These are phyloP conservation scores for Paraconiothyrium brasiliense DNA, from an alignment of 2,329 filamentous ascomycete species.

Conservation along the genomic window DNA sequence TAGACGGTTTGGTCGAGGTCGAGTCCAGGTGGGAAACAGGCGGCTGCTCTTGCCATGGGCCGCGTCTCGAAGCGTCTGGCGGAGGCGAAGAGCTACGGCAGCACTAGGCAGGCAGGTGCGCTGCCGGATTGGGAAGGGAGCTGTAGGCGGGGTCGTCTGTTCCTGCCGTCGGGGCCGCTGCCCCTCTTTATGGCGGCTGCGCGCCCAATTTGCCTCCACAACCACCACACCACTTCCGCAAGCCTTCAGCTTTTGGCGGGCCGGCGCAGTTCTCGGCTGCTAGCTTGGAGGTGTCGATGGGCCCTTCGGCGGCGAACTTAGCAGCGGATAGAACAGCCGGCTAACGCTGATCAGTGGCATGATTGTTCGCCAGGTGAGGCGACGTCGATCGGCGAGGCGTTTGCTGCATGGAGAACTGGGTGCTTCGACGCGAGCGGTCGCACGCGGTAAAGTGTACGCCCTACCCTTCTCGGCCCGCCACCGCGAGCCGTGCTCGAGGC, in stretches of 20 bases:
- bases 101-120: constrained; percentile 9
- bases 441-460: constrained; percentile 15
- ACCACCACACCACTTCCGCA: not conserved
- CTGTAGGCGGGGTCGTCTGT: constrained; percentile 13
- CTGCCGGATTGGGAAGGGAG: constrained; percentile 14
- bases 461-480: constrained; percentile 1
- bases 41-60: not conserved
- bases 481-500: constrained; percentile 10
- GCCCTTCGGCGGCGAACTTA: constrained; percentile 6
- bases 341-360: constrained; percentile 37
- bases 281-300: not conserved
- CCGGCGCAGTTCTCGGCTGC: not conserved
- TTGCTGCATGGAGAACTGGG: constrained; percentile 16
- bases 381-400: constrained; percentile 18
- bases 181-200: not conserved
- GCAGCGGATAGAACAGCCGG: constrained; percentile 17
- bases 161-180: constrained; percentile 1
- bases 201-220: not conserved
- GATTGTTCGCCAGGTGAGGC: constrained; percentile 31
- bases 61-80: not conserved
- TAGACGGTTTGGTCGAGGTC: not conserved
- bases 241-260: constrained; percentile 7
- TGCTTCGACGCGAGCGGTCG: constrained; percentile 3
- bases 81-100: constrained; percentile 10
- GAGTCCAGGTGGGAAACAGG: not conserved